Percentiles rank a stretch among this genome's conserved stretches.
phyloP scores from a whole-genome alignment of 352 stramenopile genomes.

The Phytophthora syringae region DNA sequence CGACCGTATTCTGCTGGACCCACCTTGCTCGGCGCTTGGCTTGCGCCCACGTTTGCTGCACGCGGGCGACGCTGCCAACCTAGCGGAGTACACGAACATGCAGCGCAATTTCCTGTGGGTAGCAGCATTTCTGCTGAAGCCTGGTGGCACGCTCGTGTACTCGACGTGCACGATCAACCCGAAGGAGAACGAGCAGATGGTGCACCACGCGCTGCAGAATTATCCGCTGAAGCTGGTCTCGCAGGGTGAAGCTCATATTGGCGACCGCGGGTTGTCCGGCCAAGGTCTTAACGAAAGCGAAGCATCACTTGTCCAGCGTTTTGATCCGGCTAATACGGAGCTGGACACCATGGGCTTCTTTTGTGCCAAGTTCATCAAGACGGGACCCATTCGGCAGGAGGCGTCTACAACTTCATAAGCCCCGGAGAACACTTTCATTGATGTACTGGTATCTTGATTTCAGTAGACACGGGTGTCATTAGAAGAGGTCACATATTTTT shows the following conservation, averaged over 20 bases:
- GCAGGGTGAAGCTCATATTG: conserved; percentile 58
- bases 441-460: not conserved
- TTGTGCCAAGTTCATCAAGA: conserved; percentile 93
- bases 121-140: conserved; percentile 90
- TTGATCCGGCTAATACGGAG: conserved; percentile 81
- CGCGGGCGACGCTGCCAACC: conserved; percentile 67
- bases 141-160: conserved; percentile 93
- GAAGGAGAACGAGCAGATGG: conserved; percentile 94
- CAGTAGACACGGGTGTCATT: no score
- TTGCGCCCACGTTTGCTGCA: conserved; percentile 92
- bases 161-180: conserved; percentile 96
- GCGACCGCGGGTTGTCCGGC: conserved; percentile 69
- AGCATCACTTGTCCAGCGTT: conserved; percentile 83
- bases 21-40: conserved; percentile 92
- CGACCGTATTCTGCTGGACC: conserved; percentile 94
- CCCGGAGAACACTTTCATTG: not conserved
- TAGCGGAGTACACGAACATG: conserved; percentile 85
- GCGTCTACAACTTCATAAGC: not conserved
- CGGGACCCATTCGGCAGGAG: conserved; percentile 48
- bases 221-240: conserved; percentile 87
- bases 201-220: conserved; percentile 87
- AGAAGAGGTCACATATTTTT: no score
- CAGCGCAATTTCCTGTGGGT: conserved; percentile 91
- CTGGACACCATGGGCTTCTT: conserved; percentile 96
- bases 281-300: conserved; percentile 80